Percentiles rank a stretch among this genome's conserved stretches.
Conservation (phyloP, 2,329 filamentous ascomycete genomes). For the Calonectria pseudoturangicola region DNA sequence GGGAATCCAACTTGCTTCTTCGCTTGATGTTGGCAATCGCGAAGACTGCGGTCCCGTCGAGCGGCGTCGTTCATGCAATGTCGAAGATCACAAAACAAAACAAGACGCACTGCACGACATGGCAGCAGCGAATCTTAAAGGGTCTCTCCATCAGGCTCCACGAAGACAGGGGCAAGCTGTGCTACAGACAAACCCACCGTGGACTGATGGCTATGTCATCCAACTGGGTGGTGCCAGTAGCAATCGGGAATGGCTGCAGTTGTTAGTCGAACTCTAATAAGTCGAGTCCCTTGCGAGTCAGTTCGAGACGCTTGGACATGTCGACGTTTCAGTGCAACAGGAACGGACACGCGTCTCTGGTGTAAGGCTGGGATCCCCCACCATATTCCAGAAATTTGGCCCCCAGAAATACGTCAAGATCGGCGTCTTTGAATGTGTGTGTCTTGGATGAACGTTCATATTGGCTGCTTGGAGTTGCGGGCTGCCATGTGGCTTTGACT, state of each 20-base stretch:
- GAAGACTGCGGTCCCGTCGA: neutral
- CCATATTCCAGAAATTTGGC: neutral
- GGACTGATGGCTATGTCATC: conserved; percentile 6
- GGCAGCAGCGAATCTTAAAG: conserved; percentile 21
- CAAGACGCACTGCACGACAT: neutral
- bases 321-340: conserved; percentile 7
- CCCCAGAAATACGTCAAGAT: neutral
- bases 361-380: conserved; percentile 12
- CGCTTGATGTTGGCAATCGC: neutral
- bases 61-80: conserved; percentile 10
- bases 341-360: neutral
- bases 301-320: conserved; percentile 1
- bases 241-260: conserved; percentile 19
- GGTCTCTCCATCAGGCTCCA: neutral
- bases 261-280: conserved; percentile 22
- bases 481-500: conserved; percentile 4
- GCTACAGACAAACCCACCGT: conserved; percentile 3
- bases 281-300: neutral
- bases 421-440: neutral
- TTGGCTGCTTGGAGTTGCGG: neutral
- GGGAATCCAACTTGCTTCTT: neutral
- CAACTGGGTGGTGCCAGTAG: neutral
- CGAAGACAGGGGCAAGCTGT: neutral
- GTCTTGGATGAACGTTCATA: too few species aligned
- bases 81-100: conserved; percentile 1